These are phyloP conservation scores for Myriosclerotinia duriaeana DNA, from an alignment of 2,329 filamentous ascomycete genomes.

Conservation along the genomic window DNA sequence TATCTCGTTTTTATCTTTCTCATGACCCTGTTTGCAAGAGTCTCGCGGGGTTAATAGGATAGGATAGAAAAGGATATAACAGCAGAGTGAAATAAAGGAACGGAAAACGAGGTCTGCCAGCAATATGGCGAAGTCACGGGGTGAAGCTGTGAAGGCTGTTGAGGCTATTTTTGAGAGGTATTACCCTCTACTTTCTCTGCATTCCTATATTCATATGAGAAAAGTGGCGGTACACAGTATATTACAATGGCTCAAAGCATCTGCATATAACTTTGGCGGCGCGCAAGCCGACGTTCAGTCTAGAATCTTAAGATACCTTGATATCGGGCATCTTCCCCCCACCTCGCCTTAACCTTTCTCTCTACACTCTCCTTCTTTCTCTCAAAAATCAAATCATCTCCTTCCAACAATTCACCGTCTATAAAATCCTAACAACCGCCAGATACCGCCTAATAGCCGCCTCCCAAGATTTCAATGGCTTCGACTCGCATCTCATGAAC, in stretches of 20 bases:
- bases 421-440: slow-evolving; percentile 12
- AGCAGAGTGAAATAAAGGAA: too few species aligned
- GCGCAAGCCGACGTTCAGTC: too few species aligned
- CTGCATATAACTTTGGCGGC: background rate
- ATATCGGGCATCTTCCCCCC: background rate
- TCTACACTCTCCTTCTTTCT: background rate
- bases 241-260: too few species aligned
- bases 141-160: slow-evolving; percentile 34
- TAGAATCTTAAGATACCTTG: background rate
- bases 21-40: too few species aligned
- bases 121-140: slow-evolving; percentile 25
- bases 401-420: background rate
- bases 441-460: slow-evolving; percentile 35
- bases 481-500: slow-evolving; percentile 35
- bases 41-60: too few species aligned
- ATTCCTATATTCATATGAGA: background rate
- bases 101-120: too few species aligned
- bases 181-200: background rate
- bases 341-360: background rate
- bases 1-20: too few species aligned
- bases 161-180: slow-evolving; percentile 38
- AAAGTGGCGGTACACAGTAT: slow-evolving; percentile 1
- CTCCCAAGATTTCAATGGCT: slow-evolving; percentile 27
- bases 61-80: too few species aligned
- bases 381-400: background rate